Base-by-base conservation (phyloP, 805 yeast genomes). In the Candida ipomoeae region DNA sequence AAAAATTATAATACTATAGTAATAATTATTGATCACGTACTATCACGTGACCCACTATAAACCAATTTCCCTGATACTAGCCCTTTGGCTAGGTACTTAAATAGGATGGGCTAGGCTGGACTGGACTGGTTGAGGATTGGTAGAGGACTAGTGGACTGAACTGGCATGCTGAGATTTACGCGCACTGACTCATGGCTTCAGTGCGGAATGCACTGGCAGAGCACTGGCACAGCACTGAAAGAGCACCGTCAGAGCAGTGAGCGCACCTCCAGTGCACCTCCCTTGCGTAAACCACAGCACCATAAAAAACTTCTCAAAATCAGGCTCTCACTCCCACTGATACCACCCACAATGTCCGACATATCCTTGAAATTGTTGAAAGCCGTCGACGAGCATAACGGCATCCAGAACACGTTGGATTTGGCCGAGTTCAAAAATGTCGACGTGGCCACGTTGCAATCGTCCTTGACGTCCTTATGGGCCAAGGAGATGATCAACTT, bases 381-480 rank as follows among this genome's bases (percentile, higher is more conserved):
- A 67, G 77, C 77, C 48, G 81, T 92, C 52, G 85, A 84, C 58
- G 62, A 58, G 49, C 74, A 77, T 48, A 65, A 77, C 61, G 75
- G 80, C 49, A 85, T 94, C 52, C 76, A 73, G 46, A 90, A 89
- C 67, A 83, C 97, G 5, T 71, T 81, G 47, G 78, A 70, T 17
- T 78, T 78, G 44, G 59, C 62, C 2, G 72, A 68, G 48, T 88
- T 91, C 73, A 86, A 94, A 38, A 74, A 69, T 14, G 73, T 79
- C 42, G 83, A 81, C 49, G 78, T 92, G 40, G 82, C 80, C 66
- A 74, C 80, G 14, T 75, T 89, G 48, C 87, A 86, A 59, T 79
- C 96, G n/a, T 92, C 92, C 29, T 80, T 94, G 62, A 85, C 85
- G 64, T 91, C 97, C 20, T 77, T 94, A 50, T 80, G 84, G 65